Evolutionary conservation across 371 early-diverging fungal genomes (phyloP), one percentile per base, ranked within the genome.

Genomic region (Quaeritorhiza haematococci): DNA sequence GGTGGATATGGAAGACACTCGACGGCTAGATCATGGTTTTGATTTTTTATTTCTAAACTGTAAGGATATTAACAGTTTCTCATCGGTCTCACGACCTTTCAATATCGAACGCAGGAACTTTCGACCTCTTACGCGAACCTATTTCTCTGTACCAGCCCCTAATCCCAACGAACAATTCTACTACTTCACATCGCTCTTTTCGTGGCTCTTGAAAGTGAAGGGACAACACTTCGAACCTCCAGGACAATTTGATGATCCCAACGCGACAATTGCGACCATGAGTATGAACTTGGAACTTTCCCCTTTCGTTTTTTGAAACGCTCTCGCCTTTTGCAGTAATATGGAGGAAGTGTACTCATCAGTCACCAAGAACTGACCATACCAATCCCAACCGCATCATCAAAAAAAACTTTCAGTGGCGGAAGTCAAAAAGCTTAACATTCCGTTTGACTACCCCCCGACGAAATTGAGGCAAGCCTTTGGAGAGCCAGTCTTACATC

Each of bases 211-310:
- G 41, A 67, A 62, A 42, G 51, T 59, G 29, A 49, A 52, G 34
- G 61, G 62, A 13, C 46, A 56, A 24, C 15, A 46, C 8, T 76
- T 78, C 46, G 75, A 74, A 19, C 47, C 61, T 24, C 78, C 80
- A 13, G 69, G 71, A 0, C 75, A 76, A 50, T 75, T 76, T 58
- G 80, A 80, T 58, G 80, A 80, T 46, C 80, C 80, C 0, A 78
- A 78, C 59, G 78, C 76, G 3, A 64, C 71, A 2, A 62, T 71
- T 13, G 71, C 76, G 2, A 76, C 65, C 55, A 74, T 78, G 21
- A 69, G 79, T 76, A 23, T 8, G 55, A 49, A 27, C 29, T 4
- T 28, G 1, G 28, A 7, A n/a, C 32, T 42, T 45, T 49, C 29
- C 35, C 41, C 33, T 56, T 62, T 33, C 17, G 1, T 24, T 3